Evolutionary conservation across 805 yeast genomes (phyloP), one percentile per base, ranked within the genome.

Genomic region (Priceomyces castillae): DNA sequence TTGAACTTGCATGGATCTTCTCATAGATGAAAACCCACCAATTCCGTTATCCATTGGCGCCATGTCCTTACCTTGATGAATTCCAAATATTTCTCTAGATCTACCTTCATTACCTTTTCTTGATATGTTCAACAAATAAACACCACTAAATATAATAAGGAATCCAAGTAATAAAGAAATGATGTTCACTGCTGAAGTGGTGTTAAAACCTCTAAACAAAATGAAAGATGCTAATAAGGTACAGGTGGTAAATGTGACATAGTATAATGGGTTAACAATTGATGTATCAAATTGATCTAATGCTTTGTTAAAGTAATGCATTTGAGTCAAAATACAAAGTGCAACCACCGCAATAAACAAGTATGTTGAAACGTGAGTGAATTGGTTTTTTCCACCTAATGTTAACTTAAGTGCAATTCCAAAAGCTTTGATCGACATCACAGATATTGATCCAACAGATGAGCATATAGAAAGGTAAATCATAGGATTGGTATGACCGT

Each of bases 241-340:
- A 40, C 86, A 87, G 0, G 96, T 88, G 30, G 97, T 89, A 69
- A 89, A 90, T 1, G 95, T 82, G 42, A 89, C 97, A 58, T 90
- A 89, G 68, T 89, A 89, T 47, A 89, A 71, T 25, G 96, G 96
- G 63, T 89, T 89, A 43, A 89, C 96, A 53, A 89, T 86, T 0
- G 95, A 86, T 4, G 96, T 89, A 61, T 90, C 96, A 56, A 89
- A 89, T 63, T 87, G 96, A 54, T 90, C 96, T 58, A 89, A 74
- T 0, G 96, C 96, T 70, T 87, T 90, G 74, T 89, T 89, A 73
- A 89, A 87, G 62, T 86, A 89, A 69, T 87, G 89, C 96, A 89
- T 89, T 65, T 89, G 97, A 4, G 95, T 87, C 55, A 86, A 56
- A 52, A 89, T 90, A 65, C 96, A 89, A 34, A 84, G 76, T 7